Evolutionary conservation across 73 alveolate species (phyloP), one percentile per base, ranked within the genome.

Genomic region (Paramecium sexaurelia): DNA sequence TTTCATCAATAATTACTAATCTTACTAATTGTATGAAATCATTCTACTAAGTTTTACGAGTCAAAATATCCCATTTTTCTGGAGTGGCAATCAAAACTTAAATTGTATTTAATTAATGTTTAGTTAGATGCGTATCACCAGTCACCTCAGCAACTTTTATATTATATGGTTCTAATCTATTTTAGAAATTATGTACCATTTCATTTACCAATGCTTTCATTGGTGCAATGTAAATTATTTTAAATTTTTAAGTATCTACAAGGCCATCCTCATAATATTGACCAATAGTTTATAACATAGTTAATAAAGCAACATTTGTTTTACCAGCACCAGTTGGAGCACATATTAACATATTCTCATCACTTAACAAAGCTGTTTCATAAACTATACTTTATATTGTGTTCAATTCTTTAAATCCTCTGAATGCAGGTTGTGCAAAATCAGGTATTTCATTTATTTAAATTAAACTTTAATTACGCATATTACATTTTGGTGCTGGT

Each of bases 301-400:
- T 87, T 73, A 97, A 96, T 40, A 98, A 89, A 13, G 99, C 99
- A 7, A 98, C 93, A 92, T 96, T 96, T 22, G 99, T 98, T 91
- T 98, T 98, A 26, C 99, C 99, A 20, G 99, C 99, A 32, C 99
- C 99, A 6, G 99, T 98, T 1, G 99, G 99, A 5, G 99, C 99
- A 75, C 99, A 99, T 26, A 99, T 96, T 45, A 98, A 86, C 95
- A 98, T 67, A 94, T 98, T 98, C 90, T 97, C 99, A 93, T 96
- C 96, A 26, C 97, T 92, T 36, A 93, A 90, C 90, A 96, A 94
- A 19, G 99, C 99, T 1, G 95, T 73, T 13, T 96, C 92, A 91
- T 92, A 96, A 19, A 98, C 96, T 29, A 41, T 55, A 47, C 97
- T 90, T 93, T 95, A 66, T 96, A 95, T 92, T 92, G 97, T 56